Conservation (phyloP, 2,329 filamentous ascomycete species). For the Botrytis paeoniae region DNA sequence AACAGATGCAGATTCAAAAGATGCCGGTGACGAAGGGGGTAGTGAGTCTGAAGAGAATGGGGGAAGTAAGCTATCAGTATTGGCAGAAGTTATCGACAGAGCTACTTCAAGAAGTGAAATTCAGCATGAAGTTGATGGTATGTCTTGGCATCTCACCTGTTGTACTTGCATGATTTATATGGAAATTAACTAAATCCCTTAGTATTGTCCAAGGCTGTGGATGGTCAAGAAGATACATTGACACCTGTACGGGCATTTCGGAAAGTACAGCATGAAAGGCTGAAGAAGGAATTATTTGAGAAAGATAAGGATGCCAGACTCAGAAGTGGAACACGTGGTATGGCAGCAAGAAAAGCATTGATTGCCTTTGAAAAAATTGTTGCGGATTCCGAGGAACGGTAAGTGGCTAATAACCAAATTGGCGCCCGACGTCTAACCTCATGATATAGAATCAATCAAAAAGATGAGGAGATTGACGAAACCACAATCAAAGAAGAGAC, state of each 20-base stretch:
- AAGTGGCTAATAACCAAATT: conserved; percentile 25
- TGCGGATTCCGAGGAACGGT: conserved; percentile 45
- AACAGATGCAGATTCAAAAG: conserved; percentile 42
- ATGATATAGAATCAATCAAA: conserved; percentile 45
- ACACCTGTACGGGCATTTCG: conserved; percentile 60
- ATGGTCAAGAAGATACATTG: conserved; percentile 51
- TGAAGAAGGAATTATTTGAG: conserved; percentile 62
- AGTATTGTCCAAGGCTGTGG: conserved; percentile 60
- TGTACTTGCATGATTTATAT: neutral
- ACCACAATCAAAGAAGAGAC: conserved; percentile 61
- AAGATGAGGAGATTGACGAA: conserved; percentile 54
- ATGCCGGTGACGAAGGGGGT: conserved; percentile 39
- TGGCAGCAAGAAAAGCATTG: conserved; percentile 72
- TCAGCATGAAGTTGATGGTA: conserved; percentile 59
- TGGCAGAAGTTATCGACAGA: conserved; percentile 66
- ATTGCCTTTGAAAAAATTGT: conserved; percentile 66
- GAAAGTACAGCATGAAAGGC: conserved; percentile 58
- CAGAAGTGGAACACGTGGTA: conserved; percentile 70
- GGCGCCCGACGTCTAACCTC: neutral
- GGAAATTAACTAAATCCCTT: neutral
- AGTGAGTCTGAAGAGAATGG: neutral
- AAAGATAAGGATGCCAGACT: conserved; percentile 71
- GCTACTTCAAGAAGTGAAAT: conserved; percentile 55
- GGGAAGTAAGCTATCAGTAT: conserved; percentile 47
- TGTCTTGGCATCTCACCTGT: conserved; percentile 23